Evolutionary conservation across 257 asterid species (phyloP).

Genomic region (Mitragyna speciosa): DNA sequence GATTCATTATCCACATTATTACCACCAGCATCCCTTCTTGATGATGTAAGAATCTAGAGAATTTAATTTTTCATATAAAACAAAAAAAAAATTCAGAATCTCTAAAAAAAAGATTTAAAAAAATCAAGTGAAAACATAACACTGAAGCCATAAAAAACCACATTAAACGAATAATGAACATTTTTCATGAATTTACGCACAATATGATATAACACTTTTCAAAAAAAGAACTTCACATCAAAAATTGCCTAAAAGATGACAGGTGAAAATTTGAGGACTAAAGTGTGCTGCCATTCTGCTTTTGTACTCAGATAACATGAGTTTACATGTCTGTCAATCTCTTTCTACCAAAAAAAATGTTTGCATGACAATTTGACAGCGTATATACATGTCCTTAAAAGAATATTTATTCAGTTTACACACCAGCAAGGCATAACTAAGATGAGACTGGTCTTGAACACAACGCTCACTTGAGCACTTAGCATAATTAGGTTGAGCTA

Average conservation of each 20-base stretch:
- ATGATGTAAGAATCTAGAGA: slow-evolving; percentile 71
- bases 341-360: background rate
- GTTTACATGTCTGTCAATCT: background rate
- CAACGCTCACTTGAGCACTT: background rate
- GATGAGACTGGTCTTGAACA: background rate
- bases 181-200: background rate
- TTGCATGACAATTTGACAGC: background rate
- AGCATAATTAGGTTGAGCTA: background rate
- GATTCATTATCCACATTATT: slow-evolving; percentile 49
- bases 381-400: background rate
- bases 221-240: background rate
- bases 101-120: background rate
- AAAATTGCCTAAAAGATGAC: slow-evolving; percentile 4
- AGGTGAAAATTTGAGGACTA: background rate
- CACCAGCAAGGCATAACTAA: background rate
- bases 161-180: background rate
- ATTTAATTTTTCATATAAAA: background rate
- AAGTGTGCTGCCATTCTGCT: background rate
- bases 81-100: no score
- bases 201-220: background rate
- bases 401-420: background rate
- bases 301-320: background rate
- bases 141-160: background rate
- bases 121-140: background rate
- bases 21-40: slow-evolving; percentile 52